A percentile compares a stretch with the other conserved stretches of the same genome.
phyloP scores from a whole-genome alignment of 139 green algal species.

The Astrephomene gubernaculifera region DNA sequence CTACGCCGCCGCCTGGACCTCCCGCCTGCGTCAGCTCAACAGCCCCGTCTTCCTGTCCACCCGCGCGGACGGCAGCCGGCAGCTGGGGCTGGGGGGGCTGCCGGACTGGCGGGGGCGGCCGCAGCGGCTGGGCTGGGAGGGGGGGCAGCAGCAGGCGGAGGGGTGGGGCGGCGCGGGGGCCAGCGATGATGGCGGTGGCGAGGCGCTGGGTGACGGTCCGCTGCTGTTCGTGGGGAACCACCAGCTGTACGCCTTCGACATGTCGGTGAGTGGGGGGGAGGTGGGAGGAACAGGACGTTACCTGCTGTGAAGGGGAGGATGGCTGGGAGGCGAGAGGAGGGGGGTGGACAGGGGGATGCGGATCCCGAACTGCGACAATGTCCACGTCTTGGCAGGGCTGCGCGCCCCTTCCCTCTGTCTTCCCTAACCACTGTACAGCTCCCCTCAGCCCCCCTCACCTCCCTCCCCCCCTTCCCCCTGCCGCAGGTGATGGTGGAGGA shows the following conservation, averaged over 20 bases:
- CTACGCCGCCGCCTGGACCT: slow-evolving; percentile 12
- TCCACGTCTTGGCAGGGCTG: no score
- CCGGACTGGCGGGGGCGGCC: background rate
- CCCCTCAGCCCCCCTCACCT: background rate
- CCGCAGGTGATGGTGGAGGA: slow-evolving; percentile 57
- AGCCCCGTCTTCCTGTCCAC: slow-evolving; percentile 55
- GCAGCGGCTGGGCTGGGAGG: background rate
- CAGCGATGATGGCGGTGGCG: background rate
- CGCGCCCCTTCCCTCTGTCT: background rate
- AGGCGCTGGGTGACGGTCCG: background rate
- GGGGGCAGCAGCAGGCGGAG: background rate
- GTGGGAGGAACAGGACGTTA: no score
- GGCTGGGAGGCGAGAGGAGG: no score
- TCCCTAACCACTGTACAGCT: no score
- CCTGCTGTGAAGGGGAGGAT: no score
- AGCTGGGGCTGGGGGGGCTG: slow-evolving; percentile 20
- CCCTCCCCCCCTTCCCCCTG: background rate
- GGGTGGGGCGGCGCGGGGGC: background rate
- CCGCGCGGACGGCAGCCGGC: slow-evolving; percentile 36
- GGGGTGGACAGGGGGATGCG: no score
- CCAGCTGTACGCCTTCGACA: slow-evolving; percentile 52
- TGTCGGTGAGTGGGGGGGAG: slow-evolving; percentile 42
- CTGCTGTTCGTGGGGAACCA: slow-evolving; percentile 50
- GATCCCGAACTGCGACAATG: no score
- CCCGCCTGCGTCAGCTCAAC: slow-evolving; percentile 15